A percentile compares a stretch with the other conserved stretches of the same genome.
phyloP scores from a whole-genome alignment of 1,139 yeast species.

The Lodderomyces parapsilosis region DNA sequence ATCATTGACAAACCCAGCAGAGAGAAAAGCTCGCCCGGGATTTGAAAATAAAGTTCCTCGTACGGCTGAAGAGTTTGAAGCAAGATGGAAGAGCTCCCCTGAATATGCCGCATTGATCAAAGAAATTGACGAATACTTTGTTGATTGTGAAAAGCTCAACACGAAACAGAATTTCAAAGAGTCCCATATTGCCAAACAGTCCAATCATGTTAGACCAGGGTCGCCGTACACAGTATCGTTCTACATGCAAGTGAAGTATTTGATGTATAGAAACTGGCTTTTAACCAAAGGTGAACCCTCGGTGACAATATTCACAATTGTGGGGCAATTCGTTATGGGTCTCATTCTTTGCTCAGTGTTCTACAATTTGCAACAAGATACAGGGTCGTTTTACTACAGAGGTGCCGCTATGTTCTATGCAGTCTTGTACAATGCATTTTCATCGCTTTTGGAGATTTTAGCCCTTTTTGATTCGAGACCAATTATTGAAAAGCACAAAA shows the following conservation, averaged over 20 bases:
- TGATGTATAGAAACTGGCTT: slow-evolving; percentile 60
- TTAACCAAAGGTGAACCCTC: slow-evolving; percentile 68
- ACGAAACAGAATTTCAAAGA: slow-evolving; percentile 20
- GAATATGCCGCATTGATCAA: slow-evolving; percentile 16
- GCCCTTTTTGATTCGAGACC: slow-evolving; percentile 57
- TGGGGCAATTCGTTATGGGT: slow-evolving; percentile 68
- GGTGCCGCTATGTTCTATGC: slow-evolving; percentile 60
- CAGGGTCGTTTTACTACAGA: slow-evolving; percentile 55
- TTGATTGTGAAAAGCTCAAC: slow-evolving; percentile 9
- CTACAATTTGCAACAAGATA: slow-evolving; percentile 46
- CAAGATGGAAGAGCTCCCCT: slow-evolving; percentile 23
- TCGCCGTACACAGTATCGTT: slow-evolving; percentile 70
- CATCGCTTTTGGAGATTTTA: slow-evolving; percentile 59
- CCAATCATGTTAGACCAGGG: slow-evolving; percentile 49
- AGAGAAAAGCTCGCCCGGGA: slow-evolving; percentile 54
- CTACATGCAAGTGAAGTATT: slow-evolving; percentile 60
- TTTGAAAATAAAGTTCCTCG: slow-evolving; percentile 28
- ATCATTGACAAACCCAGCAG: slow-evolving; percentile 68
- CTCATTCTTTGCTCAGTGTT: slow-evolving; percentile 70
- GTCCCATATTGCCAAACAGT: slow-evolving; percentile 58
- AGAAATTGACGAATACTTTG: slow-evolving; percentile 20
- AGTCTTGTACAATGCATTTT: slow-evolving; percentile 54
- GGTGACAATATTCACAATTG: slow-evolving; percentile 55
- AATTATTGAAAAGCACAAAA: slow-evolving; percentile 60
- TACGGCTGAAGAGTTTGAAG: slow-evolving; percentile 24